Conservation (phyloP, 139 green algal species). For the Bryopsis sp. region DNA sequence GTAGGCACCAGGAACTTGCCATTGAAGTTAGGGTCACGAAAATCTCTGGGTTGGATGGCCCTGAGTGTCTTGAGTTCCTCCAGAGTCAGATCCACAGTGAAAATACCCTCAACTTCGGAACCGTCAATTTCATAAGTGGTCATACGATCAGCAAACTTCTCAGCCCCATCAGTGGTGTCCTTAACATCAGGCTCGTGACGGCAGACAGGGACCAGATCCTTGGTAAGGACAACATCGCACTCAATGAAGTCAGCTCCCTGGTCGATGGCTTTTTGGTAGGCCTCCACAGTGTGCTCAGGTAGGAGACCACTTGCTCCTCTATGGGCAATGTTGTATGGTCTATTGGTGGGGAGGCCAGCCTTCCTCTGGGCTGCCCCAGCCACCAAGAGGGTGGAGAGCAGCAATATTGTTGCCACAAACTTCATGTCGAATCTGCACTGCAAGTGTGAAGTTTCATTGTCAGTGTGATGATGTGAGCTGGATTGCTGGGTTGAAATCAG, state of each 20-base stretch:
- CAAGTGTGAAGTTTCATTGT: too few relatives aligned
- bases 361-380: background rate
- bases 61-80: slow-evolving; percentile 39
- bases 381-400: background rate
- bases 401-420: too few relatives aligned
- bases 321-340: slow-evolving; percentile 29
- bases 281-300: slow-evolving; percentile 54
- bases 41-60: slow-evolving; percentile 25
- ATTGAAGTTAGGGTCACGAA: slow-evolving; percentile 15
- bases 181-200: slow-evolving; percentile 52
- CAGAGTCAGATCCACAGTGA: slow-evolving; percentile 43
- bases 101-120: slow-evolving; percentile 29
- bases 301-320: slow-evolving; percentile 29
- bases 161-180: slow-evolving; percentile 37
- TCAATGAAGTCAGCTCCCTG: slow-evolving; percentile 56
- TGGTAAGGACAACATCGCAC: slow-evolving; percentile 55
- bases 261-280: slow-evolving; percentile 31
- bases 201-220: slow-evolving; percentile 44
- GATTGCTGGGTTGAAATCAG: too few relatives aligned
- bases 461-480: too few relatives aligned
- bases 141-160: slow-evolving; percentile 31
- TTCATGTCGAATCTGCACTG: too few relatives aligned
- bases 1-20: slow-evolving; percentile 23
- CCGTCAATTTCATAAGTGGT: slow-evolving; percentile 37
- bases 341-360: background rate